Percentiles rank a stretch among this genome's conserved stretches.
Conservation (phyloP, 2,329 filamentous ascomycete genomes). For the Exophiala spinifera region DNA sequence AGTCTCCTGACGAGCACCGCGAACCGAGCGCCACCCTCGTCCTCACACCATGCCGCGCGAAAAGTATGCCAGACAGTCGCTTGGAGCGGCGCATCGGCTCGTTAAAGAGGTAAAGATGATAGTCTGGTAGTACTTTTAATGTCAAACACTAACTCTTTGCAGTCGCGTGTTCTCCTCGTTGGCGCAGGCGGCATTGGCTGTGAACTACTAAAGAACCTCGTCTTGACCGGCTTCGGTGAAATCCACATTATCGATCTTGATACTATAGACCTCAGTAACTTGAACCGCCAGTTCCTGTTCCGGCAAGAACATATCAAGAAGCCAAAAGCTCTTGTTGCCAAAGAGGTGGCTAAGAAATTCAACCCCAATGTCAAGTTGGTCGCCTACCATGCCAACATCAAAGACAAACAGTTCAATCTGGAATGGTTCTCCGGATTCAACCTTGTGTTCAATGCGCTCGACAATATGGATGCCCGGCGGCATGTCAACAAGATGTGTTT, state of each 20-base stretch:
- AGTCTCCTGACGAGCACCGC: background rate
- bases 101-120: conserved; percentile 64
- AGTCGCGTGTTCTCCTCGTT: conserved; percentile 89
- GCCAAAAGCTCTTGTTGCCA: conserved; percentile 88
- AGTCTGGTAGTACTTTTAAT: background rate
- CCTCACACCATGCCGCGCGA: conserved; percentile 44
- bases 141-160: conserved; percentile 5
- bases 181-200: conserved; percentile 97
- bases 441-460: conserved; percentile 92
- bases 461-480: conserved; percentile 88
- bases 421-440: conserved; percentile 80
- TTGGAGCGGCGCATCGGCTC: conserved; percentile 63
- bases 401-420: conserved; percentile 79
- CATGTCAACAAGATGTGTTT: conserved; percentile 98
- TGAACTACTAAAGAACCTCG: conserved; percentile 94
- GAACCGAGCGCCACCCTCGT: background rate
- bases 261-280: conserved; percentile 95
- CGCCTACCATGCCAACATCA: conserved; percentile 92
- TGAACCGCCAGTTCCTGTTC: conserved; percentile 97
- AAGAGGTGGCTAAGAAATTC: conserved; percentile 85
- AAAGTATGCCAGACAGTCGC: conserved; percentile 57
- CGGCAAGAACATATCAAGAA: conserved; percentile 97
- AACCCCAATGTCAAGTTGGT: conserved; percentile 83
- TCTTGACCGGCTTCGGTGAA: conserved; percentile 85
- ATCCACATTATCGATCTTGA: conserved; percentile 95